These are phyloP conservation scores for Cyberlindnera petersonii DNA, from an alignment of 805 yeast species.

Conservation along the genomic window DNA sequence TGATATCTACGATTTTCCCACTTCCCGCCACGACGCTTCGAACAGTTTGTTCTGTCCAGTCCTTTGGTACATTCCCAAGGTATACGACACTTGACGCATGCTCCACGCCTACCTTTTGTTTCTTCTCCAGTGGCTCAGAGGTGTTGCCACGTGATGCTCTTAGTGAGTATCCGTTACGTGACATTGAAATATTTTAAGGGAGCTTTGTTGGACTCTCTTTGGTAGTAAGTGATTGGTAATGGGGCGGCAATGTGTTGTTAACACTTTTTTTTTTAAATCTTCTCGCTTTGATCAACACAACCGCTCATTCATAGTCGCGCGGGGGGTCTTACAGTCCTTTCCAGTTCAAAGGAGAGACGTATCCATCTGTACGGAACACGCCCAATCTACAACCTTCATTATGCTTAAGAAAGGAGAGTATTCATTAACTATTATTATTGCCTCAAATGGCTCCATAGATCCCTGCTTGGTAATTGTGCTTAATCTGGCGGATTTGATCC, in stretches of 20 bases:
- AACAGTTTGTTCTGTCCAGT: slow-evolving; percentile 64
- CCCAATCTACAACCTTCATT: too few species aligned
- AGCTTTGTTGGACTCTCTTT: too few species aligned
- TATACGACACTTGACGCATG: slow-evolving; percentile 41
- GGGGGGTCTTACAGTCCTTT: too few species aligned
- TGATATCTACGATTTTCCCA: slow-evolving; percentile 65
- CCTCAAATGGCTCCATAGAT: slow-evolving; percentile 21
- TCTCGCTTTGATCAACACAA: too few species aligned
- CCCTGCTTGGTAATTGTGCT: slow-evolving; percentile 28
- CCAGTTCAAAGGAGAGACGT: too few species aligned
- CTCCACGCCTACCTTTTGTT: slow-evolving; percentile 3
- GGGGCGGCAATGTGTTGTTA: neutral
- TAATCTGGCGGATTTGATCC: slow-evolving; percentile 24
- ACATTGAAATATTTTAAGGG: slow-evolving; percentile 12
- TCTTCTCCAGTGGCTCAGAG: slow-evolving; percentile 17
- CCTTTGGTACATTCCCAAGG: slow-evolving; percentile 62
- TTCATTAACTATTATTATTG: too few species aligned
- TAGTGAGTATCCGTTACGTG: slow-evolving; percentile 17
- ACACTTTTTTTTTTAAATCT: neutral
- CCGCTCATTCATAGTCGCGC: too few species aligned
- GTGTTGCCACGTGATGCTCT: slow-evolving; percentile 17
- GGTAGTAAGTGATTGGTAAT: too few species aligned
- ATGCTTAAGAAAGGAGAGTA: too few species aligned
- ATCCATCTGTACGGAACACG: too few species aligned
- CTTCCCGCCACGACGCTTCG: slow-evolving; percentile 67